These are phyloP conservation scores for Pseudogymnoascus sp. DNA, from an alignment of 2,329 filamentous ascomycete species.

Conservation along the genomic window DNA sequence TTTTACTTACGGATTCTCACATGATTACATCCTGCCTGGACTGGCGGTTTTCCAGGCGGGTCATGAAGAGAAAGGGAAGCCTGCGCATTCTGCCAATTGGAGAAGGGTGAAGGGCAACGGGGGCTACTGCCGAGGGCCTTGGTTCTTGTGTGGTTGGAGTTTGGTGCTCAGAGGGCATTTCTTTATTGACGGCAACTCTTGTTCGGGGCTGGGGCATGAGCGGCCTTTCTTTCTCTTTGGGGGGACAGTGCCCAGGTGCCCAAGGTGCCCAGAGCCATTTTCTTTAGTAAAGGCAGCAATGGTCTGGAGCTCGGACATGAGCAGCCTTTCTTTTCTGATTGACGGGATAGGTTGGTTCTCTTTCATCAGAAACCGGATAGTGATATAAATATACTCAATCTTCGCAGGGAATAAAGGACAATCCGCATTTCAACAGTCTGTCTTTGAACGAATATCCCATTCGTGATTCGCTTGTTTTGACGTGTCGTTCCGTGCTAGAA, in stretches of 20 bases:
- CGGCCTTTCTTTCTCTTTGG: not conserved
- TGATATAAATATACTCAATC: not conserved
- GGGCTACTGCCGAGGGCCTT: not conserved
- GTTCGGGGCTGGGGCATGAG: not conserved
- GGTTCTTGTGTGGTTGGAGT: not conserved
- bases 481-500: slow-evolving; percentile 1
- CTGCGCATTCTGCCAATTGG: not conserved
- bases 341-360: not conserved
- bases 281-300: not conserved
- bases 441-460: not conserved
- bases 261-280: not conserved
- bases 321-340: not conserved
- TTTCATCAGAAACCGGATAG: not conserved
- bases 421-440: not conserved
- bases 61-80: not conserved
- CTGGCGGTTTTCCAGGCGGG: not conserved
- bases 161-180: not conserved
- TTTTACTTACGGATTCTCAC: not conserved
- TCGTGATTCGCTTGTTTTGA: slow-evolving; percentile 4
- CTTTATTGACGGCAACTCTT: not conserved
- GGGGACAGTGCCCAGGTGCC: not conserved
- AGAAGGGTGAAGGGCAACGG: not conserved
- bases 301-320: not conserved
- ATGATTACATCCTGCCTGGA: not conserved
- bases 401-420: not conserved